Conservation (phyloP, 2,329 filamentous ascomycete genomes). For the Chaetothyriales sp. region DNA sequence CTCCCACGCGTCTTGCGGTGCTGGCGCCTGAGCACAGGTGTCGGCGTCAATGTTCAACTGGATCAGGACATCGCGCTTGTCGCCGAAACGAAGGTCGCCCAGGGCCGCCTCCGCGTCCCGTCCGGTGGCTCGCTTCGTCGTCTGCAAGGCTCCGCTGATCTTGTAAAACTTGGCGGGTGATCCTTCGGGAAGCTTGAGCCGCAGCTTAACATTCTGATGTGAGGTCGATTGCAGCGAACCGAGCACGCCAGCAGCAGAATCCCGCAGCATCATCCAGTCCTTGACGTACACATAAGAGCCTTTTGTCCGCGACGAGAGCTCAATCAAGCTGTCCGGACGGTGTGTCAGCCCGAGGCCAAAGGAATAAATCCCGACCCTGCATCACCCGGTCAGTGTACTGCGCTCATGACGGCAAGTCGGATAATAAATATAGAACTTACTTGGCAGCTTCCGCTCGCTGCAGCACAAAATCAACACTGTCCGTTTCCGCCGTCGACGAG, state of each 20-base stretch:
- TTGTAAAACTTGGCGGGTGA: slow-evolving; percentile 98
- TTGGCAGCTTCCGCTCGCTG: slow-evolving; percentile 94
- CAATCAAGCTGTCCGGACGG: slow-evolving; percentile 98
- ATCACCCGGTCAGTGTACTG: background rate
- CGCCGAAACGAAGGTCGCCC: slow-evolving; percentile 85
- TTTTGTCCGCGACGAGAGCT: slow-evolving; percentile 87
- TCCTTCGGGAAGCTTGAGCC: slow-evolving; percentile 83
- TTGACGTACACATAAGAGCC: slow-evolving; percentile 97
- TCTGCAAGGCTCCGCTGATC: slow-evolving; percentile 89
- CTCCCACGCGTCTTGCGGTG: slow-evolving; percentile 93
- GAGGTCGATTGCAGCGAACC: slow-evolving; percentile 85
- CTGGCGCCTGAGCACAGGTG: slow-evolving; percentile 63
- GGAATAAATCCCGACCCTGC: slow-evolving; percentile 81
- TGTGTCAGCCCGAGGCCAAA: slow-evolving; percentile 94
- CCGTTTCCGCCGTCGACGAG: slow-evolving; percentile 82
- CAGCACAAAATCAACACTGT: slow-evolving; percentile 95
- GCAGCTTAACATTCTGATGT: slow-evolving; percentile 96
- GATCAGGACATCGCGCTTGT: slow-evolving; percentile 87
- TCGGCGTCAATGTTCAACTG: slow-evolving; percentile 88
- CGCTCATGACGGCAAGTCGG: background rate
- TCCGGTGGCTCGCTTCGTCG: slow-evolving; percentile 89
- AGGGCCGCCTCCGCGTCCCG: slow-evolving; percentile 85
- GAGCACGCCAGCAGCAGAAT: slow-evolving; percentile 86
- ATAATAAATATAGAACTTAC: slow-evolving; percentile 37
- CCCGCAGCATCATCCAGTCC: slow-evolving; percentile 99